These are phyloP conservation scores for Penicillium ochrochloron DNA, from an alignment of 495 filamentous ascomycete genomes.

Conservation along the genomic window DNA sequence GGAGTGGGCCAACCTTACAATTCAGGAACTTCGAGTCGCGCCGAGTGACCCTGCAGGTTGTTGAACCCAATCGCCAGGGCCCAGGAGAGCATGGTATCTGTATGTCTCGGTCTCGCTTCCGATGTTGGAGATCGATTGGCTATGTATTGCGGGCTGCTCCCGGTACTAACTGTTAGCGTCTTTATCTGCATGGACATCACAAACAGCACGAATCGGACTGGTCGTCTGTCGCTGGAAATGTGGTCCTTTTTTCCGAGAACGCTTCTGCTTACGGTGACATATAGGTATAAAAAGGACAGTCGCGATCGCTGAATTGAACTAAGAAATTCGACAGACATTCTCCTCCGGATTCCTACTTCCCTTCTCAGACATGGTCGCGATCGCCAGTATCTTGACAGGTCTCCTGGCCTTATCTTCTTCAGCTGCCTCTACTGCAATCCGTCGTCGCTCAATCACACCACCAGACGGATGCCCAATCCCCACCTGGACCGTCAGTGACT, in stretches of 20 bases:
- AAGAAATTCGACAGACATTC: not conserved
- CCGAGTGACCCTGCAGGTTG: not conserved
- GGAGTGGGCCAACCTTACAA: not conserved
- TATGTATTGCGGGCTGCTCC: constrained; percentile 5
- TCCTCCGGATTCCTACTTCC: not conserved
- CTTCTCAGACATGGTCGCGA: not conserved
- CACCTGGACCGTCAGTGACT: constrained; percentile 37
- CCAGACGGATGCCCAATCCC: constrained; percentile 41
- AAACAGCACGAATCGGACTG: constrained; percentile 5
- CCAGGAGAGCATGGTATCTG: not conserved
- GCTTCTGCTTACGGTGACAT: not conserved
- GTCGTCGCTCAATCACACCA: constrained; percentile 33
- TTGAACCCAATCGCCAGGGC: not conserved
- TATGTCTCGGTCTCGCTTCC: constrained; percentile 13
- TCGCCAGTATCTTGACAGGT: constrained; percentile 13
- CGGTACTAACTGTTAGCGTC: constrained; percentile 3
- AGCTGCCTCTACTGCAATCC: not conserved
- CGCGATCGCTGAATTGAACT: not conserved
- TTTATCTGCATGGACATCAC: constrained; percentile 9
- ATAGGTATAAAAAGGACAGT: not conserved
- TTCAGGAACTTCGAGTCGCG: not conserved
- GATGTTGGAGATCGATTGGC: not conserved
- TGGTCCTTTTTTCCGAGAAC: not conserved
- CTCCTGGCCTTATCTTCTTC: constrained; percentile 14
- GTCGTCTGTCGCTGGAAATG: not conserved